These are phyloP conservation scores for Myrmaecium sp. DNA, from an alignment of 2,329 filamentous ascomycete species.

Conservation along the genomic window DNA sequence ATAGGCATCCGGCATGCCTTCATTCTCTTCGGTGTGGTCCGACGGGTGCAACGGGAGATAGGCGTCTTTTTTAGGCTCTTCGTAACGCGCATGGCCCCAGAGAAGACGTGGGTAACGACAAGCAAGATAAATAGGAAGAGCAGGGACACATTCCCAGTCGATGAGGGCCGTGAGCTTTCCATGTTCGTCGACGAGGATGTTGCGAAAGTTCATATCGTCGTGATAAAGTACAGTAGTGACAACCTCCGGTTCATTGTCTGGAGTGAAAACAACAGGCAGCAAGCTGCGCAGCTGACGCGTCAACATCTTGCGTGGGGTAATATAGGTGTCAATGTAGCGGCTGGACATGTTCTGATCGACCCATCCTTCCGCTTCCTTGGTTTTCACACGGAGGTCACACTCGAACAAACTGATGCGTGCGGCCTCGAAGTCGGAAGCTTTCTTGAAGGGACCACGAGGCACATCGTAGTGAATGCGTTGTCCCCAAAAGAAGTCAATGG, in stretches of 20 bases:
- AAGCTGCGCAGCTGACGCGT: background rate
- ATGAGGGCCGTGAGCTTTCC: background rate
- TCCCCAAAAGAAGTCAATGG: background rate
- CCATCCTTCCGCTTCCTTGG: too few relatives aligned
- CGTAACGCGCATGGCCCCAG: background rate
- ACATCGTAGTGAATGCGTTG: background rate
- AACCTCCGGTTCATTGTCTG: background rate
- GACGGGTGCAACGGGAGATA: background rate
- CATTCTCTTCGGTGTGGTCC: too few relatives aligned
- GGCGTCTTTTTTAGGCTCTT: background rate
- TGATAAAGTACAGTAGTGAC: background rate
- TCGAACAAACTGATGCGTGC: background rate
- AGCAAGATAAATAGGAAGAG: background rate
- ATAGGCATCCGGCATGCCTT: background rate
- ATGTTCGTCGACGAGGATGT: background rate
- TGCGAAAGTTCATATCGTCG: background rate
- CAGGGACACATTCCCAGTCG: constrained; percentile 1
- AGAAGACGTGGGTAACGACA: background rate
- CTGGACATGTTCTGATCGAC: background rate
- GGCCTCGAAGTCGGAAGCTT: background rate
- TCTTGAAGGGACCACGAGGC: background rate
- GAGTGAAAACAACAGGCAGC: background rate
- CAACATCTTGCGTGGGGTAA: too few relatives aligned
- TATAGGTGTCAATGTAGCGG: too few relatives aligned
- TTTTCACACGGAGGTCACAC: too few relatives aligned